A percentile compares a stretch with the other conserved stretches of the same genome.
These are phyloP conservation scores for Barnettozyma botsteinii DNA, from an alignment of 805 yeast genomes.

Conservation along the genomic window DNA sequence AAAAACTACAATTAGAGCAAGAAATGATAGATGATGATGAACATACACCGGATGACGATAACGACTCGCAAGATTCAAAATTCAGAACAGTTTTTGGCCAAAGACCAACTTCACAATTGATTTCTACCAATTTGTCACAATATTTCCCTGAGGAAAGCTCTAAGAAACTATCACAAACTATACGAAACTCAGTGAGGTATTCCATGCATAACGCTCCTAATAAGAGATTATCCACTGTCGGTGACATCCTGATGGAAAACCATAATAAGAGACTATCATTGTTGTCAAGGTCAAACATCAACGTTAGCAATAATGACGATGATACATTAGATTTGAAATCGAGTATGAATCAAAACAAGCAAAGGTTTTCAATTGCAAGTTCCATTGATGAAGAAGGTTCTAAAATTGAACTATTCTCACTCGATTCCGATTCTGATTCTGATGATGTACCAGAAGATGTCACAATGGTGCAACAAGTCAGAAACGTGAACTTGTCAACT, in stretches of 20 bases:
- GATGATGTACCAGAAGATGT: conserved; percentile 3
- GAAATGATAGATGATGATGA: conserved; percentile 2
- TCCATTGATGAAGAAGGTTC: conserved; percentile 22
- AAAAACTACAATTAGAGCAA: background rate
- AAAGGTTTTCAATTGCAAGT: conserved; percentile 23
- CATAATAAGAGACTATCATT: conserved; percentile 38
- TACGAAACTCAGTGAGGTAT: conserved; percentile 77
- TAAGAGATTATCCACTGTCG: conserved; percentile 44
- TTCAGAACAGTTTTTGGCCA: conserved; percentile 61
- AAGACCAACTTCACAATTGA: conserved; percentile 89
- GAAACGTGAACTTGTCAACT: conserved; percentile 15
- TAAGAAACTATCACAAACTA: conserved; percentile 67
- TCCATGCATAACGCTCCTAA: conserved; percentile 37
- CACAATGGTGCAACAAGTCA: conserved; percentile 3
- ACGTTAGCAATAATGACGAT: conserved; percentile 10
- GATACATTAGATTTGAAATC: conserved; percentile 27
- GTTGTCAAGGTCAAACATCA: conserved; percentile 10
- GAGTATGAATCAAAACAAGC: conserved; percentile 26
- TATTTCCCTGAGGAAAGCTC: conserved; percentile 84
- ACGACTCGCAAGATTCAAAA: conserved; percentile 17
- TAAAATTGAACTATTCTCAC: conserved; percentile 23
- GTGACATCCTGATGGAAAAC: conserved; percentile 55
- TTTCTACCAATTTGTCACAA: conserved; percentile 82
- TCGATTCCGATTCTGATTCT: conserved; percentile 20
- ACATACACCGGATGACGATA: conserved; percentile 8